Conservation (phyloP, 208 protist genomes). For the Trypanosoma congolense region DNA sequence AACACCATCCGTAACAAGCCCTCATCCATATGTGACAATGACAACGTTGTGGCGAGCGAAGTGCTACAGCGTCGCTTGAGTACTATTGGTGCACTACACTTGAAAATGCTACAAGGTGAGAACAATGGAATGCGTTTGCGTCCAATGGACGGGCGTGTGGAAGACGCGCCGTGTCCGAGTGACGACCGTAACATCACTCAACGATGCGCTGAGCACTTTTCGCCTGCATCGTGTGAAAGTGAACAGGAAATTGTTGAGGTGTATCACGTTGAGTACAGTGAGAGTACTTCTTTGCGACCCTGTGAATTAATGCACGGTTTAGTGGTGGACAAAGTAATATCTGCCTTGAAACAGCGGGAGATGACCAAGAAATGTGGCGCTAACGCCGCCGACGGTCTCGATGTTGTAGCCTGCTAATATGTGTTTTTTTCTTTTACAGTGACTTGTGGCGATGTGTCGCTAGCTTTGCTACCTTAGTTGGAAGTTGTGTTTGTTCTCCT, state of each 20-base stretch:
- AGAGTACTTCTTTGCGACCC: slow-evolving; percentile 1
- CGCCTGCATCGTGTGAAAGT: too few relatives aligned
- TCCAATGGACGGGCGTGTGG: slow-evolving; percentile 4
- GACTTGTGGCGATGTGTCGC: too few relatives aligned
- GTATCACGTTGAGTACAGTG: slow-evolving; percentile 10
- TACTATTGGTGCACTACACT: slow-evolving; percentile 4
- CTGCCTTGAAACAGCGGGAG: slow-evolving; percentile 7
- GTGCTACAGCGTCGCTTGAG: slow-evolving; percentile 15
- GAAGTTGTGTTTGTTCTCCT: too few relatives aligned
- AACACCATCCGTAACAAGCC: neutral
- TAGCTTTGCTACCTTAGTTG: too few relatives aligned
- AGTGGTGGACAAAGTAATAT: slow-evolving; percentile 16
- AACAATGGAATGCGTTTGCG: neutral
- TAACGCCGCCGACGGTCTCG: too few relatives aligned
- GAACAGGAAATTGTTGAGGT: slow-evolving; percentile 11
- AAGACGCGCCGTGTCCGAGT: too few relatives aligned
- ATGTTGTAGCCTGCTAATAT: too few relatives aligned
- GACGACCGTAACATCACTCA: too few relatives aligned
- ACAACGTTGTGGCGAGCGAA: neutral
- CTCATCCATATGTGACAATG: neutral
- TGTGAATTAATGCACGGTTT: slow-evolving; percentile 20
- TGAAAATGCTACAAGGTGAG: neutral
- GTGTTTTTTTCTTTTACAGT: too few relatives aligned
- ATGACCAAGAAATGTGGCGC: neutral
- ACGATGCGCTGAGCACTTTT: too few relatives aligned